Evolutionary conservation across 1,284 basidiomycete species (phyloP).

Genomic region (Macrocystidia cucumis): DNA sequence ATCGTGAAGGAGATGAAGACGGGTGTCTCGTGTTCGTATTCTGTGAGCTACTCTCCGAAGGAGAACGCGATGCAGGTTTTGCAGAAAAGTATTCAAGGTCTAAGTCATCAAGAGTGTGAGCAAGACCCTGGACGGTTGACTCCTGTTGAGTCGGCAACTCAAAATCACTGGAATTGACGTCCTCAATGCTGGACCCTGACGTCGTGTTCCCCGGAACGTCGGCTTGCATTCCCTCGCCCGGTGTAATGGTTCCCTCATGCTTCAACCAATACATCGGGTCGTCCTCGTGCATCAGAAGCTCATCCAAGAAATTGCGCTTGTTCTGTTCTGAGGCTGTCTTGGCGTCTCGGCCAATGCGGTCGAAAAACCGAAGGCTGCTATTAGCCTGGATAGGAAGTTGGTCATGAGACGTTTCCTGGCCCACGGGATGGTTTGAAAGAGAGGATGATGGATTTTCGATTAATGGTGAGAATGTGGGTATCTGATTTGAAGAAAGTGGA

Average conservation of each 20-base stretch:
- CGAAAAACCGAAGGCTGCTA: constrained; percentile 44
- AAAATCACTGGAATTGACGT: not conserved
- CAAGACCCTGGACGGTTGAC: constrained; percentile 2
- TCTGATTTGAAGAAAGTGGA: constrained; percentile 29
- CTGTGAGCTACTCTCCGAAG: not conserved
- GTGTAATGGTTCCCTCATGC: constrained; percentile 7
- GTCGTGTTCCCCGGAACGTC: not conserved
- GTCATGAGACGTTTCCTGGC: constrained; percentile 1
- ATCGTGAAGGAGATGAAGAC: constrained; percentile 11
- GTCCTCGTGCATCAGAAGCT: constrained; percentile 55
- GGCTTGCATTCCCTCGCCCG: not conserved
- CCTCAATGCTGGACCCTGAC: not conserved
- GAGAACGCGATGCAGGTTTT: constrained; percentile 12
- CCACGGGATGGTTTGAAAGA: too few species aligned
- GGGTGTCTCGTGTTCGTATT: constrained; percentile 6
- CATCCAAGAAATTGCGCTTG: constrained; percentile 46
- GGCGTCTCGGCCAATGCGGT: constrained; percentile 46
- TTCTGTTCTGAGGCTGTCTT: constrained; percentile 43
- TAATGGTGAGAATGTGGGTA: not conserved
- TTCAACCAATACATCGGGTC: constrained; percentile 57
- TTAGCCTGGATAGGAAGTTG: constrained; percentile 12
- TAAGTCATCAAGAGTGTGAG: constrained; percentile 19
- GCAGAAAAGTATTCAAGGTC: constrained; percentile 27
- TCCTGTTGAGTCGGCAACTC: too few species aligned
- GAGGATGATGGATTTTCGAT: too few species aligned